phyloP scores from a whole-genome alignment of 1,284 basidiomycete genomes.

The Serendipita sp. region DNA sequence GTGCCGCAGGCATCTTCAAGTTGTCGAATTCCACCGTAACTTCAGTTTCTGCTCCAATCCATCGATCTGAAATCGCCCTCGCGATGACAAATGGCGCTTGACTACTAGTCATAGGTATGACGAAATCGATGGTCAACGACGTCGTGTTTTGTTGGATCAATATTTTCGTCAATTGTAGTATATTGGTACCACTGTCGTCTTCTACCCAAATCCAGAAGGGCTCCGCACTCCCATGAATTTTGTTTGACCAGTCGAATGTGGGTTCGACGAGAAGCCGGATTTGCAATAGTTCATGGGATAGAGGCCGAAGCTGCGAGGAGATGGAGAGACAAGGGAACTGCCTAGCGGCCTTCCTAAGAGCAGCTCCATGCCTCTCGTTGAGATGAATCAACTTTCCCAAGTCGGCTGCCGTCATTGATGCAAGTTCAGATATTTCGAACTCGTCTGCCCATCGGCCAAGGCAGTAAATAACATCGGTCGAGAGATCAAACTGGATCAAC shows the following conservation, averaged over 20 bases:
- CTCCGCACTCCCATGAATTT: slow-evolving; percentile 63
- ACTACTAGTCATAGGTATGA: slow-evolving; percentile 55
- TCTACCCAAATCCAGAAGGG: slow-evolving; percentile 97
- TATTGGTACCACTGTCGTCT: slow-evolving; percentile 63
- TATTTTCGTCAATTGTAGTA: slow-evolving; percentile 72
- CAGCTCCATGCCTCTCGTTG: slow-evolving; percentile 74
- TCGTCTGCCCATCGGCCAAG: slow-evolving; percentile 78
- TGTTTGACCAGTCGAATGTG: slow-evolving; percentile 75
- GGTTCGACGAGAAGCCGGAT: slow-evolving; percentile 54
- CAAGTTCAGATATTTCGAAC: slow-evolving; percentile 64
- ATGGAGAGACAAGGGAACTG: slow-evolving; percentile 76
- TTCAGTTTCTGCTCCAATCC: slow-evolving; percentile 85
- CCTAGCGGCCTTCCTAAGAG: slow-evolving; percentile 67
- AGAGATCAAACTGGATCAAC: slow-evolving; percentile 66
- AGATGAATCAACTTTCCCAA: slow-evolving; percentile 76
- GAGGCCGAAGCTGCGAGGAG: slow-evolving; percentile 57
- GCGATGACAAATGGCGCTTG: slow-evolving; percentile 51
- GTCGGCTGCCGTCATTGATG: slow-evolving; percentile 56
- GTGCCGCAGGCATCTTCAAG: slow-evolving; percentile 63
- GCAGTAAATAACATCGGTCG: slow-evolving; percentile 67
- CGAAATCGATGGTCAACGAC: slow-evolving; percentile 57
- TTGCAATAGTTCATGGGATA: slow-evolving; percentile 74
- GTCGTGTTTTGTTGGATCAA: slow-evolving; percentile 54
- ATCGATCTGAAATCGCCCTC: slow-evolving; percentile 78
- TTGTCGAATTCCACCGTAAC: slow-evolving; percentile 48